A percentile compares a stretch with the other conserved stretches of the same genome.
phyloP scores from a whole-genome alignment of 1,284 basidiomycete species.

The Tilletia setariae region DNA sequence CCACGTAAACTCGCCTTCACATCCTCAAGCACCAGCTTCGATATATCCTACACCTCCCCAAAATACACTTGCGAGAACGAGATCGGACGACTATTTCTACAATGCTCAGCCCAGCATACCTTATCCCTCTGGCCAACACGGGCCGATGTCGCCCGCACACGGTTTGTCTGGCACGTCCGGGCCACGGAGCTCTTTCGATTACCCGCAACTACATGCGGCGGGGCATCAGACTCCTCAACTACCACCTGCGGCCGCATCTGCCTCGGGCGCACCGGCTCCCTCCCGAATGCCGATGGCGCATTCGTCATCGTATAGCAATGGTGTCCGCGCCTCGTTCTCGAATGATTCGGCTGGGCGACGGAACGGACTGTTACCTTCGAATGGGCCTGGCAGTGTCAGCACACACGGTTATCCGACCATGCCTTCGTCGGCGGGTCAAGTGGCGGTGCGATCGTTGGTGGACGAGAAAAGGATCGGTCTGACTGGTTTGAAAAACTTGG shows the following conservation, averaged over 20 bases:
- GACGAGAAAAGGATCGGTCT: conserved; percentile 47
- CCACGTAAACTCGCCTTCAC: conserved; percentile 7
- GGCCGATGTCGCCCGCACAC: background rate
- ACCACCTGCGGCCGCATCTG: conserved; percentile 19
- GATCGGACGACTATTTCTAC: conserved; percentile 16
- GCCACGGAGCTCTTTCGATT: conserved; percentile 37
- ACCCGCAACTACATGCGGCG: conserved; percentile 30
- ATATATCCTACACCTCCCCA: background rate
- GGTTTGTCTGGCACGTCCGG: background rate
- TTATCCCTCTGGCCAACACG: background rate
- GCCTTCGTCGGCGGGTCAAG: background rate
- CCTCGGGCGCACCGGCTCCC: conserved; percentile 16
- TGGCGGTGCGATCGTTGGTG: conserved; percentile 12
- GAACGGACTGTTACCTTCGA: conserved; percentile 7
- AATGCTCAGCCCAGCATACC: conserved; percentile 17
- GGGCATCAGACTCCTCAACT: conserved; percentile 1
- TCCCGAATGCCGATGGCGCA: background rate
- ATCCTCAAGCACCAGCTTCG: conserved; percentile 4
- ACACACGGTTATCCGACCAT: conserved; percentile 1
- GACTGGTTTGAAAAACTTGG: conserved; percentile 51
- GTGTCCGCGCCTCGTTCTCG: conserved; percentile 7
- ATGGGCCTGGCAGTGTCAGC: background rate
- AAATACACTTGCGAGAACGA: background rate
- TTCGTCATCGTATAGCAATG: conserved; percentile 4
- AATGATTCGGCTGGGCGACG: conserved; percentile 11